Conservation (phyloP, 73 alveolate genomes). For the Symbiodinium natans region DNA sequence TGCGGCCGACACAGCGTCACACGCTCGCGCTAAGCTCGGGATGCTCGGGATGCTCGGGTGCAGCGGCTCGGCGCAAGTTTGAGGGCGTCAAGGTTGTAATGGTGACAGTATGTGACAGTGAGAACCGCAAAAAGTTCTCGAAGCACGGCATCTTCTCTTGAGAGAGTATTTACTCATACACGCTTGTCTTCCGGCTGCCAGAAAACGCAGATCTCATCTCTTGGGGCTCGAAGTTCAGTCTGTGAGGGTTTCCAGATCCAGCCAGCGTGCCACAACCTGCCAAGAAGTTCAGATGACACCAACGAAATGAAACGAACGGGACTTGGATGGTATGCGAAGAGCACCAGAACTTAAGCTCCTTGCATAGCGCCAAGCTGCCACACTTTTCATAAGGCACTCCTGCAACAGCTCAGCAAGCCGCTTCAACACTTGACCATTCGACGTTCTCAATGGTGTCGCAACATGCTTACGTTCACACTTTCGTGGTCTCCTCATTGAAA, state of each 20-base stretch:
- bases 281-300: background rate
- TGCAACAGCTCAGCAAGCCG: background rate
- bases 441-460: background rate
- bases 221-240: no score
- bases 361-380: constrained; percentile 67
- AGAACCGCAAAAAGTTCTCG: no score
- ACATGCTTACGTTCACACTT: background rate
- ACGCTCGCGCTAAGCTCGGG: no score
- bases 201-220: no score
- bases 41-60: no score
- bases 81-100: no score
- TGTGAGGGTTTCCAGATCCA: constrained; percentile 60
- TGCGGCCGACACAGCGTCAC: no score
- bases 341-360: background rate
- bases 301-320: background rate
- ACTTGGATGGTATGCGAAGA: background rate
- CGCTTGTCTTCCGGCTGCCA: no score
- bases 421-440: background rate
- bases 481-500: constrained; percentile 50
- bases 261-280: constrained; percentile 79
- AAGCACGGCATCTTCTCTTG: no score
- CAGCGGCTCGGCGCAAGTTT: no score
- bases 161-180: no score
- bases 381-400: constrained; percentile 72
- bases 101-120: no score